Evolutionary conservation across 192 early-diverging fungal genomes (phyloP), one percentile per base, ranked within the genome.

Genomic region (Spizellomyces sp.): DNA sequence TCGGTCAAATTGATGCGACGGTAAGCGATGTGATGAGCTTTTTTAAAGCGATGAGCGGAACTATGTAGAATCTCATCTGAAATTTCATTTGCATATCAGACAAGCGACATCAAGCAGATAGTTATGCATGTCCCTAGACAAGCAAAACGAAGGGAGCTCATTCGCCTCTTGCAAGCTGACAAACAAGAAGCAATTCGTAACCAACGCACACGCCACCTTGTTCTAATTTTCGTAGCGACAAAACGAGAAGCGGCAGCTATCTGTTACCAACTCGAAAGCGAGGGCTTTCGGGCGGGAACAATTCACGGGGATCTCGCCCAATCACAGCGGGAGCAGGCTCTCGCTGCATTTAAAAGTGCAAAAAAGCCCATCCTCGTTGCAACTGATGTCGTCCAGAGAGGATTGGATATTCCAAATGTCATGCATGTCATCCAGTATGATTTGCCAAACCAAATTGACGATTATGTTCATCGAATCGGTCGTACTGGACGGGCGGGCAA

Each of bases 401-500:
- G 96, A 6, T 69, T 99, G 58, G 97, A 98, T 75, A 95, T 98
- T 14, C 95, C 95, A 60, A 88, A 95, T 10, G 82, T 98, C 6
- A 95, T 89, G 58, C 79, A 95, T 27, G 97, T 72, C 48, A 72
- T 72, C 45, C 93, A 95, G 79, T 88, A 92, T 69, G 98, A 99
- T 68, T 92, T 93, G 56, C 98, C 98, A 8, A 95, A 96, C 80
- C 94, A 99, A 63, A 92, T 95, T 88, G 98, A 99, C 69, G 98
- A 99, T 62, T 94, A 98, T 79, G 94, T 99, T 3, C 98, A 99
- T 79, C 93, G 98, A 45, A 94, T 97, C 14, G 98, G 98, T 7
- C 86, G 98, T 48, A 99, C 98, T 0, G 98, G 98, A 43, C 91
- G 98, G 52, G 98, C 96, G 0, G 98, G 98, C 64, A 96, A 97